A percentile compares a stretch with the other conserved stretches of the same genome.
Conservation (phyloP, 1,284 basidiomycete species). For the Tilletia setariae region DNA sequence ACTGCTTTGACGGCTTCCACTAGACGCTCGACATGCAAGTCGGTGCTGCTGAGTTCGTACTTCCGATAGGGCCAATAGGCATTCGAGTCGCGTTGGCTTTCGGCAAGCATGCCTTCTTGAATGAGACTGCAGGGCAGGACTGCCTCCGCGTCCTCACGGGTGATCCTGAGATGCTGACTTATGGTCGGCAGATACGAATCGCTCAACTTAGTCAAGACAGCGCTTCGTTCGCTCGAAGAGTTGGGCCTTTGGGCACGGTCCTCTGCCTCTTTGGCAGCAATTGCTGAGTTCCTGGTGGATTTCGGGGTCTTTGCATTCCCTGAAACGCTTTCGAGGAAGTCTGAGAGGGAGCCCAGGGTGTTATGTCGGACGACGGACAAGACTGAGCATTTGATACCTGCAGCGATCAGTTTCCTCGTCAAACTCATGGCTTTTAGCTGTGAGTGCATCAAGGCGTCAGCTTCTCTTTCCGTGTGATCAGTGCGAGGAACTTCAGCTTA, state of each 20-base stretch:
- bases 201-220: background rate
- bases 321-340: background rate
- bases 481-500: background rate
- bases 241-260: background rate
- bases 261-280: background rate
- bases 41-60: conserved; percentile 19
- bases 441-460: background rate
- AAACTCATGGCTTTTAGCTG: conserved; percentile 50
- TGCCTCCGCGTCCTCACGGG: background rate
- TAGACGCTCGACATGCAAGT: conserved; percentile 17
- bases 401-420: conserved; percentile 33
- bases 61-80: conserved; percentile 38
- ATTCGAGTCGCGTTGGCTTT: conserved; percentile 32
- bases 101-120: conserved; percentile 50
- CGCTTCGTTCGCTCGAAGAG: too few species aligned
- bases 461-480: background rate
- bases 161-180: background rate
- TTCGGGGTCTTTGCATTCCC: too few species aligned
- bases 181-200: background rate
- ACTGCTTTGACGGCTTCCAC: conserved; percentile 25
- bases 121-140: conserved; percentile 40
- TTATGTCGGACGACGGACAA: conserved; percentile 48
- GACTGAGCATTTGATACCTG: conserved; percentile 44
- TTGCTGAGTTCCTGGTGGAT: too few species aligned
- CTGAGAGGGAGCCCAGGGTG: conserved; percentile 32